Conservation (phyloP, 2,329 filamentous ascomycete genomes). For the Diaporthe australafricana region DNA sequence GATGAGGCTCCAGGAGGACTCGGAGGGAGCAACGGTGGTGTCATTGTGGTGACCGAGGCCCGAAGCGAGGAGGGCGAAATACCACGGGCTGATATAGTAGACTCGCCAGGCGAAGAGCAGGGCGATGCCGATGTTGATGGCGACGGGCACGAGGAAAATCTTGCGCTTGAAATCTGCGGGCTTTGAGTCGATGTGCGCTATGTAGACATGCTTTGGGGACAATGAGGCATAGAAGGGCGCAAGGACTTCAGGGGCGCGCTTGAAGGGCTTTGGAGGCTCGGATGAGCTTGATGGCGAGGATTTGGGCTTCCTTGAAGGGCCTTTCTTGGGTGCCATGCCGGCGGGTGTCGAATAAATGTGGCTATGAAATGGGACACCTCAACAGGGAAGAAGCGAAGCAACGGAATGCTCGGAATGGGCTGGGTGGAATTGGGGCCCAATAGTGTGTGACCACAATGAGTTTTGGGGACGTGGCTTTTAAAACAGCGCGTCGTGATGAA, state of each 20-base stretch:
- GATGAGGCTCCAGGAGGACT: slow-evolving; percentile 68
- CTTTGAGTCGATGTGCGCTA: slow-evolving; percentile 83
- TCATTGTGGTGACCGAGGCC: slow-evolving; percentile 75
- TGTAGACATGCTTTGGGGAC: slow-evolving; percentile 78
- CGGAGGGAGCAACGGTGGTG: slow-evolving; percentile 70
- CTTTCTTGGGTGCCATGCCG: slow-evolving; percentile 48
- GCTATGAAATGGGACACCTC: background rate
- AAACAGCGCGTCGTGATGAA: background rate
- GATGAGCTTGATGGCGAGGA: slow-evolving; percentile 42
- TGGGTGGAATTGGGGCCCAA: background rate
- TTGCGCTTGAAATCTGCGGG: slow-evolving; percentile 79
- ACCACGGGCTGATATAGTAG: slow-evolving; percentile 77
- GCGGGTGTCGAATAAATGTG: background rate
- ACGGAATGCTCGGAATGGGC: background rate
- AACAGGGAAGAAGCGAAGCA: background rate
- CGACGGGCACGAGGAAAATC: slow-evolving; percentile 82
- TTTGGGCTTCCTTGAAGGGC: slow-evolving; percentile 47
- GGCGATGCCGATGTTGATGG: slow-evolving; percentile 78
- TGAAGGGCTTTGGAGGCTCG: slow-evolving; percentile 74
- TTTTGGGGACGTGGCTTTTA: too few species aligned
- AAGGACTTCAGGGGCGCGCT: slow-evolving; percentile 71
- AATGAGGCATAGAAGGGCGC: slow-evolving; percentile 75
- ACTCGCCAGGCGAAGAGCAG: slow-evolving; percentile 75
- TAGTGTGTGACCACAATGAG: background rate
- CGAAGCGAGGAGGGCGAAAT: slow-evolving; percentile 74